Conservation (phyloP, 129 eudicot genomes). For the Smallanthus sonchifolius region DNA sequence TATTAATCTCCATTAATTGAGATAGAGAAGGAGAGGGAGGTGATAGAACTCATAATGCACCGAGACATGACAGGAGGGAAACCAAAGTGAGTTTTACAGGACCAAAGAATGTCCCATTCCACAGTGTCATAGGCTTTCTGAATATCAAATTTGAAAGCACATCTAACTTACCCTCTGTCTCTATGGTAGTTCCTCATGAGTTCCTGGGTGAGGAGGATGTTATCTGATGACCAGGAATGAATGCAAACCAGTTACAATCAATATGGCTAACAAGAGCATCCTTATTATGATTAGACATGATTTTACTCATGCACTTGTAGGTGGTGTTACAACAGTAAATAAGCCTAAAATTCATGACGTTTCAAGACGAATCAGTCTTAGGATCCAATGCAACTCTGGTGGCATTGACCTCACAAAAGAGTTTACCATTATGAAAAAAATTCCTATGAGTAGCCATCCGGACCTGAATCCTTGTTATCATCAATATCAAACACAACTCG, state of each 20-base stretch:
- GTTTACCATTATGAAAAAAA: neutral
- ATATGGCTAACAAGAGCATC: no score
- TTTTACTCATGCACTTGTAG: no score
- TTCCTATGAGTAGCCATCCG: neutral
- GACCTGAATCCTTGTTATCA: neutral
- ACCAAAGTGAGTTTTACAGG: neutral
- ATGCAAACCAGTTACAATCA: neutral
- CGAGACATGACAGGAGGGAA: neutral
- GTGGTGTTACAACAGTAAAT: neutral
- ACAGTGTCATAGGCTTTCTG: neutral
- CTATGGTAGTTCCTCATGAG: neutral
- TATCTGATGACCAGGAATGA: neutral
- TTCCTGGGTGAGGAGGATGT: no score
- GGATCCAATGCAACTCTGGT: neutral
- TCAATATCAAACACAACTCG: neutral
- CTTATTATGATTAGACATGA: no score
- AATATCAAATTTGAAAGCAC: neutral
- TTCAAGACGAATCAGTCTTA: neutral
- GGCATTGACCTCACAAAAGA: neutral
- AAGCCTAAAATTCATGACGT: neutral
- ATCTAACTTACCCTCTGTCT: neutral
- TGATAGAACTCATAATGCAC: neutral
- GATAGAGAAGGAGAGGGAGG: neutral
- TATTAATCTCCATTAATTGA: neutral
- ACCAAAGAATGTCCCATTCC: neutral